Evolutionary conservation across 345 rosid species (phyloP), one percentile per base, ranked within the genome.

Genomic region (Litchi chinensis): DNA sequence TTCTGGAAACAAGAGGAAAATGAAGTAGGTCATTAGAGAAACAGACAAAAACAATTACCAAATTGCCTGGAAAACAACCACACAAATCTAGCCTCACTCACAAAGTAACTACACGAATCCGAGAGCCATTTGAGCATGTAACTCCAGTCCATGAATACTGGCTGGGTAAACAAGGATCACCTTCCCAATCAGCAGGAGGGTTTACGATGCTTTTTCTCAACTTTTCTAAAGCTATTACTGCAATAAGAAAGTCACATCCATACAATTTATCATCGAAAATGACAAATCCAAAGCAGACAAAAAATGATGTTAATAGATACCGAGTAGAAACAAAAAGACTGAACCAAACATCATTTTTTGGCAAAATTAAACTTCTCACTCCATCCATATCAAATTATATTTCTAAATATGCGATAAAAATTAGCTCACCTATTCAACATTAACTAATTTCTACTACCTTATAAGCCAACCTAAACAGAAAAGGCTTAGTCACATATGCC

Each of bases 91-190:
- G 41, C 21, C 77, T 15, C 75, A 91, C 98, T 92, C 86, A 93
- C 98, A 94, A 76, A 43, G 92, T 50, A 80, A 85, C 81, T 48
- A 96, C 84, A 57, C 98, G 97, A 73, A 90, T 88, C 60, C 91
- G 88, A 44, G 87, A 81, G 13, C 93, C 97, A 71, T 81, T 82
- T 32, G 85, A 74, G 83, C 98, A 96, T n/a, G 89, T 82, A 74
- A 94, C 81, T 56, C 98, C 99, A 68, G 95, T 85, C 98, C 99
- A 96, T 6, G 89, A 65, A 82, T 91, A 94, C 41, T 83, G 81
- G 59, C 40, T 83, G 68, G 97, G 98, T 68, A 88, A 64, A 80
- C 99, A 96, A 78, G 99, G 98, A 90, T 94, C 98, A 1, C 98
- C 98, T 3, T 57, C 87, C 98, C 99, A 96, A 79, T 94, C 98